Base-by-base conservation (phyloP, 2,329 filamentous ascomycete species). In the Diplodia sapinea region DNA sequence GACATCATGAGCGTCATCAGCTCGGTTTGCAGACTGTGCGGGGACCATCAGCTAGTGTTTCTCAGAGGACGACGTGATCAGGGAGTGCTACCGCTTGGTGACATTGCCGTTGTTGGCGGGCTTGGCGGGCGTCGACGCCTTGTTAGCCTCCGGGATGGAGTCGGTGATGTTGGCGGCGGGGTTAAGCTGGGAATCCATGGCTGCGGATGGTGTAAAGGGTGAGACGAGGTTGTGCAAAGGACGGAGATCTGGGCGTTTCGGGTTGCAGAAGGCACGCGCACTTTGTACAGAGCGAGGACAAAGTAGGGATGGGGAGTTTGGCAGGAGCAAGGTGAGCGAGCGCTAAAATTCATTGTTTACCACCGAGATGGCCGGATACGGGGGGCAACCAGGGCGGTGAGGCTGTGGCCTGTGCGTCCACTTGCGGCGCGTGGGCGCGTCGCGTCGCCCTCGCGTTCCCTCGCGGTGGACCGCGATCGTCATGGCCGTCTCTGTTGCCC, bases 1-100 rank as follows among this genome's bases (percentile, higher is more conserved):
- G 94, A 94, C 74, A 93, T 94, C 95, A 99, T 98, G 73, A 99
- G 89, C 79, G 95, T 91, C 94, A 99, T 98, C 73, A 99, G 87
- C 82, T 99, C 95, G 59, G 94, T 96, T 82, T 99, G 95, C 68
- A 99, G 86, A 75, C 95, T 98, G 76, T 38, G 70, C 20, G 66
- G 33, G 51, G 67, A 29, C n/a, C 36, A 63, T 69, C 66, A 67
- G 68, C 54, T 59, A 13, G 12, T 38, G 50, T 40, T 33, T 51
- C 43, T n/a, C 43, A 29, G 1, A 38, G 20, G 31, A n/a, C 31
- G 17, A n/a, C 38, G 5, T 29, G 17, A 15, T 13, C 26, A 51
- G 26, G 11, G 31, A 29, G 36, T 29, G 70, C 73, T 78, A 84
- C 82, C 82, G 80, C 73, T 83, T 82, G 56, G 82, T 78, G 64